Conservation (phyloP, 1,284 basidiomycete species). For the Bjerkandera adusta region DNA sequence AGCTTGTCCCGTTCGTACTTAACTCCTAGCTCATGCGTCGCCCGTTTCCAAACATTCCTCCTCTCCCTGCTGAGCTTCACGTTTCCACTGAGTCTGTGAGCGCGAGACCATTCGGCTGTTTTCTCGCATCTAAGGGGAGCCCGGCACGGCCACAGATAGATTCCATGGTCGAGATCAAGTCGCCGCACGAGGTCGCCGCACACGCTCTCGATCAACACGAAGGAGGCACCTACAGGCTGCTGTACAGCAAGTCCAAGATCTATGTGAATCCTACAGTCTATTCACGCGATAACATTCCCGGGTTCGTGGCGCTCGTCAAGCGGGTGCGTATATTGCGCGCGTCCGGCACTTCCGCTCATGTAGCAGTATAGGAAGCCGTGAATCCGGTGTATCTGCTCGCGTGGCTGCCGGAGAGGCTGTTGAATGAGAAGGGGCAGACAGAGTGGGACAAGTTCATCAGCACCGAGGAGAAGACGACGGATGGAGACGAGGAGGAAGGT, state of each 20-base stretch:
- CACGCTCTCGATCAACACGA: conserved; percentile 42
- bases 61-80: conserved; percentile 34
- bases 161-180: conserved; percentile 82
- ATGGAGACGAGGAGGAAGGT: conserved; percentile 75
- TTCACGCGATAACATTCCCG: conserved; percentile 89
- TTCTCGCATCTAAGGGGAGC: too few relatives aligned
- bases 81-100: conserved; percentile 45
- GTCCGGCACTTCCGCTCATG: conserved; percentile 15
- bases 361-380: conserved; percentile 55
- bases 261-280: conserved; percentile 94
- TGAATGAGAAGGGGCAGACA: conserved; percentile 70
- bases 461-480: conserved; percentile 63
- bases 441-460: conserved; percentile 87
- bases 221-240: conserved; percentile 60
- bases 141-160: too few relatives aligned
- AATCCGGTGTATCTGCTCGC: conserved; percentile 76
- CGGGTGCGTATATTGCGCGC: conserved; percentile 44
- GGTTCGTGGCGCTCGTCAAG: conserved; percentile 88
- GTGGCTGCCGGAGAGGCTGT: conserved; percentile 81
- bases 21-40: conserved; percentile 17
- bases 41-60: conserved; percentile 29
- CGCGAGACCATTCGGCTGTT: conserved; percentile 4
- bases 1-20: conserved; percentile 10
- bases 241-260: conserved; percentile 91
- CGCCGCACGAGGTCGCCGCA: conserved; percentile 25